phyloP scores from a whole-genome alignment of 129 eudicot species.

The Apium graveolens region DNA sequence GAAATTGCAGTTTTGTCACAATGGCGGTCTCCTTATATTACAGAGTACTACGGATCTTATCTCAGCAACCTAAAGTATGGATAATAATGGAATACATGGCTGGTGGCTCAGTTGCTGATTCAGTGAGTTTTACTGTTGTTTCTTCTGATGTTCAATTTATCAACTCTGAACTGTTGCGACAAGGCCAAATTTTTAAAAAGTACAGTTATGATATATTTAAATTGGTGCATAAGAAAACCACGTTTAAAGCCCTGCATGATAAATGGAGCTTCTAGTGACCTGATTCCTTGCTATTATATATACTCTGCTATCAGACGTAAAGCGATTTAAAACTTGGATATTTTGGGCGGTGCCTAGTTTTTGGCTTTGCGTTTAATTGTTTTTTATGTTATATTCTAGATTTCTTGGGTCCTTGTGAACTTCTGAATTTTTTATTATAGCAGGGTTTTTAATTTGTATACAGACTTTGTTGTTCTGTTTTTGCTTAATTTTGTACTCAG shows the following conservation, averaged over 20 bases:
- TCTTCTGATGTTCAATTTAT: not conserved
- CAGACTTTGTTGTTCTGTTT: not conserved
- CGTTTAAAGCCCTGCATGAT: not conserved
- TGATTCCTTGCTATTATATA: not conserved
- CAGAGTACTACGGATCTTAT: slow-evolving; percentile 86
- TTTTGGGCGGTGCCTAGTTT: not conserved
- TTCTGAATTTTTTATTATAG: not conserved
- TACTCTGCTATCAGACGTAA: not conserved
- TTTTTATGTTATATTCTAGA: not conserved
- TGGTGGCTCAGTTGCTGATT: slow-evolving; percentile 96
- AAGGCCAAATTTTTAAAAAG: not conserved
- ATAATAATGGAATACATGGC: slow-evolving; percentile 99
- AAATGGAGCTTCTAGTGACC: not conserved
- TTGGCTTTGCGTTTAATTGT: not conserved
- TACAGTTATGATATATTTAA: not conserved
- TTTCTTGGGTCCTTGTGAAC: not conserved
- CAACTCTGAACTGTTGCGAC: not conserved
- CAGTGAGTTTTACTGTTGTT: slow-evolving; percentile 41
- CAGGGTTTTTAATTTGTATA: not conserved
- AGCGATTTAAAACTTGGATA: not conserved
- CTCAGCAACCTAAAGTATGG: slow-evolving; percentile 89
- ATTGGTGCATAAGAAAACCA: not conserved
- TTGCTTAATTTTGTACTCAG: not conserved
- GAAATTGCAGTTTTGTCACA: slow-evolving; percentile 89
- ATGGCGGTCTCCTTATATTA: slow-evolving; percentile 87